Percentiles rank a stretch among this genome's conserved stretches.
phyloP scores from a whole-genome alignment of 352 stramenopile genomes.

The Phytophthora parvispora region DNA sequence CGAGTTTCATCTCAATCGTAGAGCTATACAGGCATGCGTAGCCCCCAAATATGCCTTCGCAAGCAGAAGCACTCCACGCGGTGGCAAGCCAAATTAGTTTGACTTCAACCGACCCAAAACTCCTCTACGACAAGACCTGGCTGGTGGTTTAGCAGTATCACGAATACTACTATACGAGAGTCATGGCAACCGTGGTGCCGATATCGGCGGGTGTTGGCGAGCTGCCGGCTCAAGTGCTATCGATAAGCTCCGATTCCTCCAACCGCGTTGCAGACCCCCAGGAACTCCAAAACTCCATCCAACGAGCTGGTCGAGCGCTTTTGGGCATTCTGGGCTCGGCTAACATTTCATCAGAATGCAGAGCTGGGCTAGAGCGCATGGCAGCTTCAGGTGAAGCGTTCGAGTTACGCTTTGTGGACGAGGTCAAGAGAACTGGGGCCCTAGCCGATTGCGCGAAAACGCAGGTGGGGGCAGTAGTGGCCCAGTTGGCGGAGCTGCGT shows the following conservation, averaged over 20 bases:
- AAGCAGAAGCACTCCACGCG: no score
- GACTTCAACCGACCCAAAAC: no score
- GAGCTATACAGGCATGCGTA: no score
- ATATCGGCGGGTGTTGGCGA: neutral
- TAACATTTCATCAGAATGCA: conserved; percentile 4
- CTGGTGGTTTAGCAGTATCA: neutral
- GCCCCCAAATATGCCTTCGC: no score
- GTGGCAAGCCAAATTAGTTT: no score
- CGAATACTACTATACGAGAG: no score
- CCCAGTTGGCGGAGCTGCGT: conserved; percentile 31
- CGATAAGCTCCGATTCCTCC: neutral
- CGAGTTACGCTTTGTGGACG: conserved; percentile 4
- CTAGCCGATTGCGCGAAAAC: neutral
- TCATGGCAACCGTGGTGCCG: conserved; percentile 17
- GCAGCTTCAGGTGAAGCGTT: conserved; percentile 4
- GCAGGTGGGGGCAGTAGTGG: neutral
- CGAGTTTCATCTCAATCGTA: no score
- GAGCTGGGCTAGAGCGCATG: conserved; percentile 11
- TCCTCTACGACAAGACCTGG: neutral
- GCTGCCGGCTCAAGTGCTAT: neutral
- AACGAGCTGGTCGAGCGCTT: conserved; percentile 14
- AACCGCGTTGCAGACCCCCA: neutral
- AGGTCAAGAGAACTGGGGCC: conserved; percentile 8
- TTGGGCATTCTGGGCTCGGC: neutral
- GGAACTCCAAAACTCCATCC: neutral